A percentile compares a stretch with the other conserved stretches of the same genome.
Conservation (phyloP, 352 stramenopile genomes). For the Globisporangium canariense region DNA sequence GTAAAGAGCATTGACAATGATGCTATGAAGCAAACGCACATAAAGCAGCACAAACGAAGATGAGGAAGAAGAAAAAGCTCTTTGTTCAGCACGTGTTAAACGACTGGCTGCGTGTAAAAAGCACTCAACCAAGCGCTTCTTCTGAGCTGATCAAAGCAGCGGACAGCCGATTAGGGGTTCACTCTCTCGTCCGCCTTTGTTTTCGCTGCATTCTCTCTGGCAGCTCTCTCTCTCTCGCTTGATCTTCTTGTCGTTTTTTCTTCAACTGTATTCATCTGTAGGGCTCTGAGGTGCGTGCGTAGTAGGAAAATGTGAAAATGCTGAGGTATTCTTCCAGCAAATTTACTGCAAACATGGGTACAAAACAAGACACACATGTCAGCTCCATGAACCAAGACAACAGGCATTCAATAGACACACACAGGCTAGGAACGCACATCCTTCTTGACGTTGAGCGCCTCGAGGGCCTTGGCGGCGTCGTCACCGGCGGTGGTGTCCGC, state of each 20-base stretch:
- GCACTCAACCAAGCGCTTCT: background rate
- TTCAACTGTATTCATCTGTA: conserved; percentile 21
- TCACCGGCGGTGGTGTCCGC: conserved; percentile 90
- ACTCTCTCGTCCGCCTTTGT: background rate
- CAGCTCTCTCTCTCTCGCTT: background rate
- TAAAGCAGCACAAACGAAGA: background rate
- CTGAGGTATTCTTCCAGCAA: conserved; percentile 7
- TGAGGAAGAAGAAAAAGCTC: conserved; percentile 11
- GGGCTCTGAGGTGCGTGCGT: conserved; percentile 5
- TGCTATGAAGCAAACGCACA: background rate
- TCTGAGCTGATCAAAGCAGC: background rate
- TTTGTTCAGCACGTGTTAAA: conserved; percentile 9
- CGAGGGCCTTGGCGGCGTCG: conserved; percentile 90
- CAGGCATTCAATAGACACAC: background rate
- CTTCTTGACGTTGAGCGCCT: conserved; percentile 90
- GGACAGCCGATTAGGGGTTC: background rate
- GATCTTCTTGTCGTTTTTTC: conserved; percentile 3
- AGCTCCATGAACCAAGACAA: background rate
- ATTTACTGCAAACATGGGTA: conserved; percentile 15
- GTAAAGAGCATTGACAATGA: background rate
- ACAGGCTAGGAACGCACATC: conserved; percentile 23
- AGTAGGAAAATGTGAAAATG: conserved; percentile 15
- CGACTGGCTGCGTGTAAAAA: background rate
- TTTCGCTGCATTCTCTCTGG: conserved; percentile 3
- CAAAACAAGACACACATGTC: conserved; percentile 3